Evolutionary conservation across 202 grass and related monocot species (phyloP).

Genomic region (Sporobolus alterniflorus): DNA sequence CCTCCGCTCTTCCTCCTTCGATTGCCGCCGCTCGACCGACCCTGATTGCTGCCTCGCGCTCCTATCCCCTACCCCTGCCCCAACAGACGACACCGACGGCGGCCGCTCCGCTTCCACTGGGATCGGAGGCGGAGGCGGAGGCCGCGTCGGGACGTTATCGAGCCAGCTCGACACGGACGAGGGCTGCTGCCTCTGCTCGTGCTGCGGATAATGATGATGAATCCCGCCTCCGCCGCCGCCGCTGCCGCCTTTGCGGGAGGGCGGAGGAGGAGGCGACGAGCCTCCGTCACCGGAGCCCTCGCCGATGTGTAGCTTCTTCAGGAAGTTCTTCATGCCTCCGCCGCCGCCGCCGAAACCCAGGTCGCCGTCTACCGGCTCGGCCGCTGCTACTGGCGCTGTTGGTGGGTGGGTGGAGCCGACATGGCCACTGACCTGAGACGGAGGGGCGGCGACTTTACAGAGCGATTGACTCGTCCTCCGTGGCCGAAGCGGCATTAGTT

Average conservation of each 20-base stretch:
- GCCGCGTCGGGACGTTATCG: slow-evolving; percentile 59
- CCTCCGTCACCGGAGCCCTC: slow-evolving; percentile 53
- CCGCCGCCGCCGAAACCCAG: slow-evolving; percentile 24
- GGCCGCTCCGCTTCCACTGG: slow-evolving; percentile 28
- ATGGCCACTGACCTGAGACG: slow-evolving; percentile 56
- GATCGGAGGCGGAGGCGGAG: slow-evolving; percentile 41
- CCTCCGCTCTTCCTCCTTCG: slow-evolving; percentile 45
- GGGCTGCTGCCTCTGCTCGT: slow-evolving; percentile 58
- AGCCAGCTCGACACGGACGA: slow-evolving; percentile 75
- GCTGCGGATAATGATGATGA: slow-evolving; percentile 19
- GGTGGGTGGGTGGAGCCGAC: slow-evolving; percentile 71
- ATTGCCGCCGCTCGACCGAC: slow-evolving; percentile 22
- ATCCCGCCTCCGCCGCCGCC: not conserved
- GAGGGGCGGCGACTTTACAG: slow-evolving; percentile 25
- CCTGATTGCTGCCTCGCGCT: slow-evolving; percentile 16
- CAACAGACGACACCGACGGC: slow-evolving; percentile 29
- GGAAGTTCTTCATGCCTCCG: slow-evolving; percentile 89
- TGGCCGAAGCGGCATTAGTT: slow-evolving; percentile 45
- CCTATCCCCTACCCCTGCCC: slow-evolving; percentile 30
- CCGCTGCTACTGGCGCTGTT: slow-evolving; percentile 35
- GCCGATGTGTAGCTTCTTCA: slow-evolving; percentile 95
- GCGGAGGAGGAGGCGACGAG: slow-evolving; percentile 37
- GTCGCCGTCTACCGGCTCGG: slow-evolving; percentile 41
- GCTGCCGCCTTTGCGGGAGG: slow-evolving; percentile 39
- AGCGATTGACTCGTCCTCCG: slow-evolving; percentile 46